Evolutionary conservation across 768 basidiomycete genomes (phyloP).

Genomic region (Trichaptum fuscoviolaceum): DNA sequence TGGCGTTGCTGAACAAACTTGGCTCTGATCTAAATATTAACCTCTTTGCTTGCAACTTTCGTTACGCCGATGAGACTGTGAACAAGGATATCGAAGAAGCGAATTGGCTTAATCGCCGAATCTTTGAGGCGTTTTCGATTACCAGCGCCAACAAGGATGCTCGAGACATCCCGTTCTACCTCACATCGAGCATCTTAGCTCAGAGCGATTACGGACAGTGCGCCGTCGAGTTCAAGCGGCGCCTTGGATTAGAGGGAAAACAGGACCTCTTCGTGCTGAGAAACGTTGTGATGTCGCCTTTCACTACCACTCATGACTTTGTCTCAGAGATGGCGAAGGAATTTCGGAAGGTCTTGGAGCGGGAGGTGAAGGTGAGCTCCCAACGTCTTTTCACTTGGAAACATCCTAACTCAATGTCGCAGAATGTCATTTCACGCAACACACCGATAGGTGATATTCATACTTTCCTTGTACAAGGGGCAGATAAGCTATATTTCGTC

Average conservation of each 20-base stretch:
- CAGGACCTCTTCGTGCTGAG: slow-evolving; percentile 31
- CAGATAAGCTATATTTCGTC: slow-evolving; percentile 27
- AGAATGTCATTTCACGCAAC: slow-evolving; percentile 19
- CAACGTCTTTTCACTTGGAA: background rate
- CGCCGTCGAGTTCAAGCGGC: slow-evolving; percentile 30
- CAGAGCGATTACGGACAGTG: slow-evolving; percentile 30
- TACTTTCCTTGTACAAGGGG: slow-evolving; percentile 35
- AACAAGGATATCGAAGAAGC: slow-evolving; percentile 37
- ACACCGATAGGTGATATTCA: slow-evolving; percentile 25
- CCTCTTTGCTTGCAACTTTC: slow-evolving; percentile 40
- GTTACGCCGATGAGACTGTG: slow-evolving; percentile 21
- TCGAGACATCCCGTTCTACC: slow-evolving; percentile 21
- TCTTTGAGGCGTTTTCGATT: slow-evolving; percentile 36
- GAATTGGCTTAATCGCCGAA: slow-evolving; percentile 33
- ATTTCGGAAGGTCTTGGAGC: slow-evolving; percentile 28
- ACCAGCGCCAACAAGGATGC: slow-evolving; percentile 20
- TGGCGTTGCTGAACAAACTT: slow-evolving; percentile 21
- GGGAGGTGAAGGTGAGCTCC: slow-evolving; percentile 28
- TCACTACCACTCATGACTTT: slow-evolving; percentile 17
- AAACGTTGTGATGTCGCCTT: slow-evolving; percentile 41
- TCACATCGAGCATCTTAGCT: slow-evolving; percentile 28
- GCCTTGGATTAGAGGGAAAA: slow-evolving; percentile 26
- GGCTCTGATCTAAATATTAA: slow-evolving; percentile 42
- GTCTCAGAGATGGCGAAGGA: slow-evolving; percentile 22
- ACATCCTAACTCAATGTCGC: background rate